phyloP scores from a whole-genome alignment of 208 protist species.

The Porcisia hertigi region DNA sequence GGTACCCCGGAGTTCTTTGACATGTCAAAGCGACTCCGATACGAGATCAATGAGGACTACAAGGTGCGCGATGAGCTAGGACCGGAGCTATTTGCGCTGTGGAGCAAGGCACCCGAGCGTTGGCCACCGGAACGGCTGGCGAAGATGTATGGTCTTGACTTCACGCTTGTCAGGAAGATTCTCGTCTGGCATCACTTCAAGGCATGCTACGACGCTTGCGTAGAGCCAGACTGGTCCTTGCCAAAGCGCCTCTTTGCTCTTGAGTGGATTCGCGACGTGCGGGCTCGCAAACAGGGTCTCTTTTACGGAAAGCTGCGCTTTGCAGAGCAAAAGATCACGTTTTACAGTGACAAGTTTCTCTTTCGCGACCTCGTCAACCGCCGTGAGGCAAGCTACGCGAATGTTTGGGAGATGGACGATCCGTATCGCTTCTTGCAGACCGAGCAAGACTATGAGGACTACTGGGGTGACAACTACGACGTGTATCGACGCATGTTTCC shows the following conservation, averaged over 20 bases:
- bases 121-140: slow-evolving; percentile 93
- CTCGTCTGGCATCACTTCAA: slow-evolving; percentile 94
- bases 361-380: slow-evolving; percentile 93
- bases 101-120: slow-evolving; percentile 92
- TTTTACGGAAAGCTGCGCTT: slow-evolving; percentile 94
- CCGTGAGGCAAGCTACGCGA: slow-evolving; percentile 93
- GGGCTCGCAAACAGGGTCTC: slow-evolving; percentile 86
- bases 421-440: slow-evolving; percentile 95
- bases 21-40: slow-evolving; percentile 90
- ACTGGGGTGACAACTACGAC: slow-evolving; percentile 95
- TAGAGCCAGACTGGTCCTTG: slow-evolving; percentile 93
- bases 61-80: slow-evolving; percentile 94
- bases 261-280: slow-evolving; percentile 92
- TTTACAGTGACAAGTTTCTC: slow-evolving; percentile 94
- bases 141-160: slow-evolving; percentile 94
- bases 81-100: slow-evolving; percentile 92
- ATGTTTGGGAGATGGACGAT: slow-evolving; percentile 95
- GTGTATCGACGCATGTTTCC: slow-evolving; percentile 94
- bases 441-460: slow-evolving; percentile 93
- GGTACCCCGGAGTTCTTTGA: slow-evolving; percentile 94
- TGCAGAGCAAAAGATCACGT: slow-evolving; percentile 93
- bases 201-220: slow-evolving; percentile 93
- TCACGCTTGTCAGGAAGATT: slow-evolving; percentile 91
- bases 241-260: slow-evolving; percentile 93
- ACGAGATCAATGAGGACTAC: slow-evolving; percentile 95